Percentiles rank a stretch among this genome's conserved stretches.
Conservation (phyloP, 2,329 filamentous ascomycete genomes). For the Hymenotorrendiella dingleyae region DNA sequence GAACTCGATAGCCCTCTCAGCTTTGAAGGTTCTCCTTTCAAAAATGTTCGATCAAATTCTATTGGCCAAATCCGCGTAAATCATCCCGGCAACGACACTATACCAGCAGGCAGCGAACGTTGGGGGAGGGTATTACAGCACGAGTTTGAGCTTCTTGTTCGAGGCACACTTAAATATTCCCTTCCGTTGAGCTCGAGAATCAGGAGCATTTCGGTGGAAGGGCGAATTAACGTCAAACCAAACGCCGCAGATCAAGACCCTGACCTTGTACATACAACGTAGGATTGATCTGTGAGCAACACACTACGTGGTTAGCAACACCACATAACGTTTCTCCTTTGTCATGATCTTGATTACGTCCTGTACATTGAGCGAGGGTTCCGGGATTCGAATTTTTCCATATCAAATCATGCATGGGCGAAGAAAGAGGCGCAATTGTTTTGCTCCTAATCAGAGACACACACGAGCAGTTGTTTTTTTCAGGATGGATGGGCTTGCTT, state of each 20-base stretch:
- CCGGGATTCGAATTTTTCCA: too few species aligned
- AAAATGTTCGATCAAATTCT: conserved; percentile 64
- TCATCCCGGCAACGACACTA: conserved; percentile 82
- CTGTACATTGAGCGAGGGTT: conserved; percentile 22
- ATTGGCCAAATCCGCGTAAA: conserved; percentile 77
- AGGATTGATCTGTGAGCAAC: conserved; percentile 5
- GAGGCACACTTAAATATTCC: conserved; percentile 82
- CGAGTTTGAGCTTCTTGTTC: conserved; percentile 87
- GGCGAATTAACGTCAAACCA: conserved; percentile 53
- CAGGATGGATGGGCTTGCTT: too few species aligned
- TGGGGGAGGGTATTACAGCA: conserved; percentile 91
- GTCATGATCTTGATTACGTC: conserved; percentile 16
- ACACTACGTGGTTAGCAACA: conserved; percentile 10
- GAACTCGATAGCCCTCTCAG: conserved; percentile 81
- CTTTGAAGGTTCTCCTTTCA: conserved; percentile 87
- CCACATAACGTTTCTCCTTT: conserved; percentile 17
- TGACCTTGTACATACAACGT: conserved; percentile 23
- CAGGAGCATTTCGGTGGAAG: conserved; percentile 54
- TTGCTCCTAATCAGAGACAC: too few species aligned
- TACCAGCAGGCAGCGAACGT: conserved; percentile 70
- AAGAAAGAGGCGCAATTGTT: too few species aligned
- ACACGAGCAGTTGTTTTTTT: too few species aligned
- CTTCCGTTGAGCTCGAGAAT: conserved; percentile 56
- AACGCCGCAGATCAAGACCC: conserved; percentile 36
- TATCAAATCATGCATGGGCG: too few species aligned